Evolutionary conservation across 176 grass and related monocot species (phyloP).

Genomic region (Avena insularis): DNA sequence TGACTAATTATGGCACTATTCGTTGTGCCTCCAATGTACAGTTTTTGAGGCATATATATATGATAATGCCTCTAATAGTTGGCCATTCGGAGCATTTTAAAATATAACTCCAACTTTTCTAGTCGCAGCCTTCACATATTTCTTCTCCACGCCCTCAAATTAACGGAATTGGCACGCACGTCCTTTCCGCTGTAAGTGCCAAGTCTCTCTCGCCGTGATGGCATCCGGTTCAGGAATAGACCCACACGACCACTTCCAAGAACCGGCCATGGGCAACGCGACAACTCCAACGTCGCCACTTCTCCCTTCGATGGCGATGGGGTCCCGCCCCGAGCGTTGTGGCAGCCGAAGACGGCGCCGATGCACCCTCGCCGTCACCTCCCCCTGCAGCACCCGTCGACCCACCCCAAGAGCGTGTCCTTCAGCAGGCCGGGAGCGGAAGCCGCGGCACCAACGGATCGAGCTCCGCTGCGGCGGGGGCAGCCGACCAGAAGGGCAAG

Average conservation of each 20-base stretch:
- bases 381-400: not conserved
- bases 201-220: slow-evolving; percentile 4
- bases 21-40: no score
- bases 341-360: not conserved
- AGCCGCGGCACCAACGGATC: not conserved
- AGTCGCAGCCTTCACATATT: no score
- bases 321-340: not conserved
- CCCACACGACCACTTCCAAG: not conserved
- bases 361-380: not conserved
- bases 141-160: no score
- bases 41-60: no score
- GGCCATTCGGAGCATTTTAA: no score
- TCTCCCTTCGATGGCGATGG: not conserved
- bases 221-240: not conserved
- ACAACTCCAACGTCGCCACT: not conserved
- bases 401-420: not conserved
- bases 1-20: no score
- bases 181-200: not conserved
- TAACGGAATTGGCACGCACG: not conserved
- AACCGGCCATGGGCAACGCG: not conserved
- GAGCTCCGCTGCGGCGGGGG: no score
- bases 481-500: slow-evolving; percentile 16
- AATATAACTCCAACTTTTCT: no score
- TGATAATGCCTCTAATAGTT: no score
- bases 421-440: not conserved